Evolutionary conservation across 768 basidiomycete species (phyloP).

Genomic region (Rhodotorula taiwanensis): DNA sequence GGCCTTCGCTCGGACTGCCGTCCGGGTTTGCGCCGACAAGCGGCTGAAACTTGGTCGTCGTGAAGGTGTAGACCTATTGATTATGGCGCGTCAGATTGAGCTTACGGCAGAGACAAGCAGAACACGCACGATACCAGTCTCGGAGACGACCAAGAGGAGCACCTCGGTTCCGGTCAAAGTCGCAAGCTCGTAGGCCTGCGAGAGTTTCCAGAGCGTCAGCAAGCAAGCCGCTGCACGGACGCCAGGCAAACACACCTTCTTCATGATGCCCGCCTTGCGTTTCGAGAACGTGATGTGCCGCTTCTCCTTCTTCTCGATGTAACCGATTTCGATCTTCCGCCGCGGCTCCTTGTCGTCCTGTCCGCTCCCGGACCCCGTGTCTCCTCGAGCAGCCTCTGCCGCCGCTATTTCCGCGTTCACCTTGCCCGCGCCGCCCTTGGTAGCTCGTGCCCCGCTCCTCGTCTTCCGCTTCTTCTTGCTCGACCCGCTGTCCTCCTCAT

Average conservation of each 20-base stretch:
- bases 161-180: conserved; percentile 99
- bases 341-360: conserved; percentile 45
- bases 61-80: conserved; percentile 91
- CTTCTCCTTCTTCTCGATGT: conserved; percentile 96
- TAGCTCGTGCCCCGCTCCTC: conserved; percentile 32
- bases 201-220: neutral
- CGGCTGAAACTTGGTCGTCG: conserved; percentile 93
- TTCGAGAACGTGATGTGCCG: conserved; percentile 99
- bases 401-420: neutral
- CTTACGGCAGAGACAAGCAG: too few relatives aligned
- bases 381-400: neutral
- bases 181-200: conserved; percentile 91
- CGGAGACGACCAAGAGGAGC: conserved; percentile 90
- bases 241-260: conserved; percentile 62
- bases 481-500: conserved; percentile 61
- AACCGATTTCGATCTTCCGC: conserved; percentile 99
- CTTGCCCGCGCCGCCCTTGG: conserved; percentile 51
- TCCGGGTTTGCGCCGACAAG: conserved; percentile 79
- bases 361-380: neutral
- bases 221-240: neutral
- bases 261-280: conserved; percentile 99
- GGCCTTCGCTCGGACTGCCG: conserved; percentile 56
- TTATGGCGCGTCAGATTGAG: neutral
- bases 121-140: conserved; percentile 59
- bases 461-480: conserved; percentile 29